Percentiles rank a stretch among this genome's conserved stretches.
phyloP scores from a whole-genome alignment of 2,329 filamentous ascomycete species.

The Ceratocystiopsis brevicomis region DNA sequence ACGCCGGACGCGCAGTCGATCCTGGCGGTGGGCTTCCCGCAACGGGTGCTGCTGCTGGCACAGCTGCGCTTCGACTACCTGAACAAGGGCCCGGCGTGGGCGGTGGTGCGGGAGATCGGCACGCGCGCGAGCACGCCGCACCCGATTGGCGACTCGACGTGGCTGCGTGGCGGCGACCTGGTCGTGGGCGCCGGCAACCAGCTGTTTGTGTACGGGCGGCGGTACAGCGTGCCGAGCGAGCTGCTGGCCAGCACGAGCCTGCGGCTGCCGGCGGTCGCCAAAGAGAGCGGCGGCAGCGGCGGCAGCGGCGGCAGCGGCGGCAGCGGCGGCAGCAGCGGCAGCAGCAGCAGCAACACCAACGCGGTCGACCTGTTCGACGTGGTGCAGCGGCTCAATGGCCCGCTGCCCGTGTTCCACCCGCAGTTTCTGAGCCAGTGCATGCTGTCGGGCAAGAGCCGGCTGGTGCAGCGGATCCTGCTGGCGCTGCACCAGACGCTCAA shows the following conservation, averaged over 20 bases:
- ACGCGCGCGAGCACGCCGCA: conserved; percentile 71
- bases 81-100: conserved; percentile 78
- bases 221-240: conserved; percentile 45
- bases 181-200: conserved; percentile 84
- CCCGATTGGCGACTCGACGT: conserved; percentile 82
- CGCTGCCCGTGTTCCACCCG: conserved; percentile 79
- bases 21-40: conserved; percentile 80
- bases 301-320: no score
- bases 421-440: conserved; percentile 80
- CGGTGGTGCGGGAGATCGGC: conserved; percentile 61
- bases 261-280: conserved; percentile 26
- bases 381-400: conserved; percentile 68
- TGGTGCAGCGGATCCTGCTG: conserved; percentile 56
- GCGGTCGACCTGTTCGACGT: conserved; percentile 53
- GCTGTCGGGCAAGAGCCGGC: conserved; percentile 51
- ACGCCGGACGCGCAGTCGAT: conserved; percentile 80
- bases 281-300: conserved; percentile 23
- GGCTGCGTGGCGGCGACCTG: conserved; percentile 69
- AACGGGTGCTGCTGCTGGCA: conserved; percentile 61
- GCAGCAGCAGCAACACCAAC: no score
- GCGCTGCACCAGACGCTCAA: conserved; percentile 60
- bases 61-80: conserved; percentile 87
- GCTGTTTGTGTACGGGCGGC: conserved; percentile 64
- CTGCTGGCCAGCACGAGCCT: conserved; percentile 34
- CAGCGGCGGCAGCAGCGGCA: no score